Evolutionary conservation across 495 filamentous ascomycete species (phyloP), one percentile per base, ranked within the genome.

Genomic region (Paragyromitra xinjiangensis): DNA sequence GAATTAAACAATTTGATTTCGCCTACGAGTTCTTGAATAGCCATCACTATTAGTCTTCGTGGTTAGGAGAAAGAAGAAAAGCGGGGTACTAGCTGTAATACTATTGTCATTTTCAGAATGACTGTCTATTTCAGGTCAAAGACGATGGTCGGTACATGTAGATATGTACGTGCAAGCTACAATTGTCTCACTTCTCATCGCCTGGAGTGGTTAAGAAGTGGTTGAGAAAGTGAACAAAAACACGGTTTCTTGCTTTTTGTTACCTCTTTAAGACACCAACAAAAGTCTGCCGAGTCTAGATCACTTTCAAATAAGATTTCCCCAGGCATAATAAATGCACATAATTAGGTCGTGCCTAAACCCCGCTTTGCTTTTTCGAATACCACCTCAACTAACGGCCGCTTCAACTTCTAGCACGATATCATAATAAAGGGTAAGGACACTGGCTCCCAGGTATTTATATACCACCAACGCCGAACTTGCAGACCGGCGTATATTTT

Each of bases 81-180:
- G 37, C 45, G 67, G 67, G 55, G 66, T 66, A 19, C 37, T n/a
- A 6, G 45, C 9, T 40, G 24, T 29, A 45, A 59, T 67, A 73
- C 56, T 72, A 61, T 66, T 77, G 73, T 73, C 48, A 77, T 77
- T 77, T 77, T 77, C 74, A 77, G 61, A 77, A 77, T 37, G 59
- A 53, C n/a, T 77, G 74, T 73, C 69, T 56, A 55, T 63, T 26
- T 45, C 42, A 58, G 29, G 74, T 71, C 37, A 4, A 61, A 65
- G n/a, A 26, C 19, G 19, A n/a, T 44, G 19, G 65, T 70, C 29
- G 16, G 24, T 39, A 44, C 55, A 50, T 61, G 26, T 39, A 16
- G 40, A 70, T 70, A 59, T 64, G 42, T 63, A 22, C 37, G 39
- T 22, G 56, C 42, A 37, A 37, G 7, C 29, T 61, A 61, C 12